A percentile compares a stretch with the other conserved stretches of the same genome.
Conservation (phyloP, 2,329 filamentous ascomycete species). For the Penicillium hesseltinei region DNA sequence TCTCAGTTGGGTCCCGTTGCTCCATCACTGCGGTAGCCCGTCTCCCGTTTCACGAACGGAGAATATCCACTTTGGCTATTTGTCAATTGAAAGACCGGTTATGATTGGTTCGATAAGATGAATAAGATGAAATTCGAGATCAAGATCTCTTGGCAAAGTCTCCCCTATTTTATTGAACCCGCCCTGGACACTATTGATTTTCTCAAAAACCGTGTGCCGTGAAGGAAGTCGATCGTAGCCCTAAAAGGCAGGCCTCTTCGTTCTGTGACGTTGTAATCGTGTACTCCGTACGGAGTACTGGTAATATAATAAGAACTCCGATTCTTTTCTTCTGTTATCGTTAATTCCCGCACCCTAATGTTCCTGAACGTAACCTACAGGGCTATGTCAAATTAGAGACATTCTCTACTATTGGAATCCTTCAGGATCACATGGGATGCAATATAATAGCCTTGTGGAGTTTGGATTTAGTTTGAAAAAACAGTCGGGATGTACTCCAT, state of each 20-base stretch:
- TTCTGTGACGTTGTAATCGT: background rate
- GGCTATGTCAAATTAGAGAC: background rate
- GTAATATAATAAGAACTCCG: too few relatives aligned
- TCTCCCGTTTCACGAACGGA: background rate
- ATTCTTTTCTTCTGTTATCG: too few relatives aligned
- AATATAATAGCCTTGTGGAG: background rate
- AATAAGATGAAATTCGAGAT: background rate
- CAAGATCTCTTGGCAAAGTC: constrained; percentile 10
- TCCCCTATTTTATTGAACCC: constrained; percentile 1
- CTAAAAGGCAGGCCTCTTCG: background rate
- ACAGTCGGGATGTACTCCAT: background rate
- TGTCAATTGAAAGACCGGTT: background rate
- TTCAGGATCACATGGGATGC: background rate
- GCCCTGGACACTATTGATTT: constrained; percentile 3
- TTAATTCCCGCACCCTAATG: background rate
- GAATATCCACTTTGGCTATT: background rate
- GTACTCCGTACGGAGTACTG: too few relatives aligned
- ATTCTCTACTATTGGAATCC: background rate
- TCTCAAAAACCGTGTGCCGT: background rate
- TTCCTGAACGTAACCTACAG: too few relatives aligned
- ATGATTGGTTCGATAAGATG: background rate
- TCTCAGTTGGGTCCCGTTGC: background rate
- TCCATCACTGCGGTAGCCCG: background rate
- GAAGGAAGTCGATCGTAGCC: constrained; percentile 4
- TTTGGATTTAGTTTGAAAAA: background rate